Conservation (phyloP, 257 asterid genomes). For the Verbascum thapsus region DNA sequence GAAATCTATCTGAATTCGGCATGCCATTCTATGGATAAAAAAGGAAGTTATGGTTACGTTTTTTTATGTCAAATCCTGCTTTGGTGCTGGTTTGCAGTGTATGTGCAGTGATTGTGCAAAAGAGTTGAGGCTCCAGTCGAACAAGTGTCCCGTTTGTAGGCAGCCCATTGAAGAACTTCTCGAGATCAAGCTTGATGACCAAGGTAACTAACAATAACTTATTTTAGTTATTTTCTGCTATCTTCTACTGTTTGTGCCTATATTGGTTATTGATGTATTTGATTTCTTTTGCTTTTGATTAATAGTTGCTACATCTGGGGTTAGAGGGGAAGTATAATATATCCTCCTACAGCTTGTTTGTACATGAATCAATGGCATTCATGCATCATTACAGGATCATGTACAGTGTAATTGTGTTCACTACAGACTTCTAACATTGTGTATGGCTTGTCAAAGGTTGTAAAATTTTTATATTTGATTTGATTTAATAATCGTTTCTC, state of each 20-base stretch:
- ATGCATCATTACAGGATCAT: constrained; percentile 26
- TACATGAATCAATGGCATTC: constrained; percentile 11
- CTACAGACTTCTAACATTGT: neutral
- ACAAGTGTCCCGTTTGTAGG: constrained; percentile 85
- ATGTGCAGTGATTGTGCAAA: constrained; percentile 86
- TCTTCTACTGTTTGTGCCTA: neutral
- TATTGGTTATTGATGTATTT: neutral
- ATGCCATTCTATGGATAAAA: neutral
- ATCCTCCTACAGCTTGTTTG: constrained; percentile 17
- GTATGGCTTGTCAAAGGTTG: constrained; percentile 19
- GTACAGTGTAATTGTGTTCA: constrained; percentile 21
- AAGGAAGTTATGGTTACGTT: too few species aligned
- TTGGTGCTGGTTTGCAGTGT: constrained; percentile 51
- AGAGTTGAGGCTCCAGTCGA: constrained; percentile 76
- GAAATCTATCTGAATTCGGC: too few species aligned
- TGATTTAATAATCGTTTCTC: neutral
- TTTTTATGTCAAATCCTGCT: neutral
- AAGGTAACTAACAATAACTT: constrained; percentile 43
- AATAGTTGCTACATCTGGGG: constrained; percentile 6
- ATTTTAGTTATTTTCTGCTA: neutral
- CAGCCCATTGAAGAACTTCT: constrained; percentile 85
- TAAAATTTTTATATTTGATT: constrained; percentile 16
- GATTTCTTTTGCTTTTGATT: neutral
- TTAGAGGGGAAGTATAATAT: neutral
- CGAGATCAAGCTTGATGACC: constrained; percentile 70